A percentile compares a stretch with the other conserved stretches of the same genome.
Evolutionary conservation across 192 early-diverging fungal genomes (phyloP).

Genomic region (Backusella westeae): DNA sequence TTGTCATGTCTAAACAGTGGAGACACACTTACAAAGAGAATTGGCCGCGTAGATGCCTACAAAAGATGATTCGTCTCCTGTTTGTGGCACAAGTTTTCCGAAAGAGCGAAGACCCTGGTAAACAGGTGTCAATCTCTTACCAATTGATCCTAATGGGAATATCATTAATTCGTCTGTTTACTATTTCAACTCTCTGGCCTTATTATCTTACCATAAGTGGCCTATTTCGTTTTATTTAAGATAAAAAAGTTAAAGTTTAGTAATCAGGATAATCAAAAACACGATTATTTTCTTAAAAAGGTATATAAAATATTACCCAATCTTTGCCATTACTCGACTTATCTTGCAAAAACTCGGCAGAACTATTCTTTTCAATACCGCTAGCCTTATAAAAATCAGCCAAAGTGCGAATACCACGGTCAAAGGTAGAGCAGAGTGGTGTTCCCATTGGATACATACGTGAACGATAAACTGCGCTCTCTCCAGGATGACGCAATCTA

Average conservation of each 20-base stretch:
- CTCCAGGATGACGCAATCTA: conserved; percentile 45
- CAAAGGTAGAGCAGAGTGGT: conserved; percentile 34
- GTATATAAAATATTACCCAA: conserved; percentile 29
- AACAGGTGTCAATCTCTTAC: conserved; percentile 1
- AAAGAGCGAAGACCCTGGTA: conserved; percentile 16
- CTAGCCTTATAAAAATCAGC: conserved; percentile 48
- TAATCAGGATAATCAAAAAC: not conserved
- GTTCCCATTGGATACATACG: conserved; percentile 40
- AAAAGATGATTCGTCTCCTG: conserved; percentile 32
- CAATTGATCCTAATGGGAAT: not conserved
- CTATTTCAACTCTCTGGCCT: too few species aligned
- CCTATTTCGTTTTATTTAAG: conserved; percentile 11
- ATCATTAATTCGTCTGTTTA: not conserved
- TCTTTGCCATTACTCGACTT: conserved; percentile 1
- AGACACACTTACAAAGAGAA: conserved; percentile 37
- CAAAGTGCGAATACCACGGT: conserved; percentile 42
- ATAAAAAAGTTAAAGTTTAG: conserved; percentile 3
- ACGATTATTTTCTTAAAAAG: not conserved
- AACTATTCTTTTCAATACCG: conserved; percentile 12
- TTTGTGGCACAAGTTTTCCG: conserved; percentile 18
- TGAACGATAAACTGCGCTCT: conserved; percentile 53
- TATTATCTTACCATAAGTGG: conserved; percentile 39
- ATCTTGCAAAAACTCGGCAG: conserved; percentile 8
- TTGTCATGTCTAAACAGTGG: not conserved
- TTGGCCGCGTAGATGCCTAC: conserved; percentile 33